These are phyloP conservation scores for Serendipita indica DNA, from an alignment of 768 basidiomycete genomes.

Conservation along the genomic window DNA sequence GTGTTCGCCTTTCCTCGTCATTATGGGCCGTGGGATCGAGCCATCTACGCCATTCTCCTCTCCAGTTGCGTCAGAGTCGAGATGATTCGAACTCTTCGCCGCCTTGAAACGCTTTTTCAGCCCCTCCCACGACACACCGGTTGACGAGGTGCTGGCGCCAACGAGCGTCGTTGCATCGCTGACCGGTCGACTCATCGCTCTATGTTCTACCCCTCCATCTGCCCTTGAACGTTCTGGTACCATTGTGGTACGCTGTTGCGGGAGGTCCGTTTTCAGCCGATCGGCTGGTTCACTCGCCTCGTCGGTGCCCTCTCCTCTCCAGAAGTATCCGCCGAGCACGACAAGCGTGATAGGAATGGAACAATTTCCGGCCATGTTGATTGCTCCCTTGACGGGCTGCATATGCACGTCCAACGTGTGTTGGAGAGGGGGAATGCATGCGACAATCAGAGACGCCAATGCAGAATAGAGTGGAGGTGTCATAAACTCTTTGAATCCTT, in stretches of 20 bases:
- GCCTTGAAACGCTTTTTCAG: conserved; percentile 11
- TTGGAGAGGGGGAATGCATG: conserved; percentile 63
- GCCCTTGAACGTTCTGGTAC: neutral
- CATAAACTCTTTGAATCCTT: conserved; percentile 54
- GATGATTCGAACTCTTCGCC: conserved; percentile 23
- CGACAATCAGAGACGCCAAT: conserved; percentile 57
- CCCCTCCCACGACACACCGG: neutral
- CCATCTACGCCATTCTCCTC: conserved; percentile 16
- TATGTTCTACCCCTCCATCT: neutral
- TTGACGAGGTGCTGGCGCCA: neutral
- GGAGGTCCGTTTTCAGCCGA: neutral
- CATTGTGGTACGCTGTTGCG: neutral
- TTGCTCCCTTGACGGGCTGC: conserved; percentile 50
- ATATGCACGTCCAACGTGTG: conserved; percentile 48
- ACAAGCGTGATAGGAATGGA: conserved; percentile 80
- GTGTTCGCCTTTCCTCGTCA: conserved; percentile 13
- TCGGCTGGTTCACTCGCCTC: neutral
- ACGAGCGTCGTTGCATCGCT: conserved; percentile 6
- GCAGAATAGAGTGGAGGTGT: conserved; percentile 81
- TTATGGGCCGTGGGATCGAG: conserved; percentile 13
- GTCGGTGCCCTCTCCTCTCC: conserved; percentile 17
- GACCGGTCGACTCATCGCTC: neutral
- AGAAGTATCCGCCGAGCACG: conserved; percentile 89
- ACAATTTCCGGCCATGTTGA: conserved; percentile 54
- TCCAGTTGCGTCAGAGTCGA: neutral